phyloP scores from a whole-genome alignment of 2,329 filamentous ascomycete species.

The Pseudocercospora fijiensis region DNA sequence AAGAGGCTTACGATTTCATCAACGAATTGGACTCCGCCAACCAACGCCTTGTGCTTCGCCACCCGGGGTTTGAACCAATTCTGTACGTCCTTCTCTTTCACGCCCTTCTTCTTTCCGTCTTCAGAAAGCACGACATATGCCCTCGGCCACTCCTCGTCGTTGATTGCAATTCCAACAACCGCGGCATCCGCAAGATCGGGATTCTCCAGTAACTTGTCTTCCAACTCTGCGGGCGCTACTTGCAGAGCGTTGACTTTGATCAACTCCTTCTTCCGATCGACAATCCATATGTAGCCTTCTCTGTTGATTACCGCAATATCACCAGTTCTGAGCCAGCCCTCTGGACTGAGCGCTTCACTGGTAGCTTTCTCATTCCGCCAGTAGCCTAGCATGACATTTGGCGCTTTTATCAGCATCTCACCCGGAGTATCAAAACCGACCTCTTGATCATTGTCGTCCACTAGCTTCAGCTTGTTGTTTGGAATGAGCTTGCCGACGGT shows the following conservation, averaged over 20 bases:
- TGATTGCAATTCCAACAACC: slow-evolving; percentile 54
- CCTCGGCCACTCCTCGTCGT: slow-evolving; percentile 54
- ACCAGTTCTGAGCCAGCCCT: slow-evolving; percentile 43
- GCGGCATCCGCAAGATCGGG: slow-evolving; percentile 56
- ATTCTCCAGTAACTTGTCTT: slow-evolving; percentile 50
- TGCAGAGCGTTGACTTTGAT: slow-evolving; percentile 44
- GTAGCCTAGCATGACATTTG: slow-evolving; percentile 45
- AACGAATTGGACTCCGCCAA: slow-evolving; percentile 50
- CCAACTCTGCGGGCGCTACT: slow-evolving; percentile 36
- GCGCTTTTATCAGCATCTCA: slow-evolving; percentile 44
- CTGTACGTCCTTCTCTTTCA: slow-evolving; percentile 40
- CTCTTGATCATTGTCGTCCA: slow-evolving; percentile 45
- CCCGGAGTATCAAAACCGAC: slow-evolving; percentile 41
- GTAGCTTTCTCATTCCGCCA: slow-evolving; percentile 45
- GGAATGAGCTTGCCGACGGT: slow-evolving; percentile 44
- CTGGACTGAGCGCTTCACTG: slow-evolving; percentile 38
- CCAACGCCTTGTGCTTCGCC: slow-evolving; percentile 44
- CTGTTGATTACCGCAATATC: slow-evolving; percentile 38
- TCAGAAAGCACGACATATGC: slow-evolving; percentile 55
- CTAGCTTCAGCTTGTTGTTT: slow-evolving; percentile 42
- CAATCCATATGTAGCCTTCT: slow-evolving; percentile 39
- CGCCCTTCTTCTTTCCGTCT: slow-evolving; percentile 42
- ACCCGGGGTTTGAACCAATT: slow-evolving; percentile 41
- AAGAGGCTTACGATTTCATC: slow-evolving; percentile 47
- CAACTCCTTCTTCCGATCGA: slow-evolving; percentile 39